Evolutionary conservation across 2,329 filamentous ascomycete species (phyloP), one percentile per base, ranked within the genome.

Genomic region (Scorias spongiosa): DNA sequence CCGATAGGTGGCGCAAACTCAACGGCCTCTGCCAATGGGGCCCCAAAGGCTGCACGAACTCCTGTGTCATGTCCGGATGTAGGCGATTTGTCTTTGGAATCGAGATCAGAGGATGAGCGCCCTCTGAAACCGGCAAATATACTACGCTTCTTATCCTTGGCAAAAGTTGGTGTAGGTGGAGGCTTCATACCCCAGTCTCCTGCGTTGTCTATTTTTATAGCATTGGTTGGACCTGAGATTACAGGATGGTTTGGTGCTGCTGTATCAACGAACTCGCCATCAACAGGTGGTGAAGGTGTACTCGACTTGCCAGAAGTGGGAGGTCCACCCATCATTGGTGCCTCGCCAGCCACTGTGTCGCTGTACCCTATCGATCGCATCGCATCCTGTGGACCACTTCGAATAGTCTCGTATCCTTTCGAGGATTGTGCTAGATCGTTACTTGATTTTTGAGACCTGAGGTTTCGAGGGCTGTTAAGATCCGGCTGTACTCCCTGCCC

Each of bases 181-280:
- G 73, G 60, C 61, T 80, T 91, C 61, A 84, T 85, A n/a, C 87
- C 87, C 86, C 88, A 94, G 5, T 76, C 72, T n/a, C 79, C 75
- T 12, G 78, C 73, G 59, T 95, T 84, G 20, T 88, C 80, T 49
- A 96, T 94, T 14, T 86, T 72, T 41, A 84, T 76, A 12, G 82
- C 80, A 58, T 95, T 91, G 46, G 80, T 88, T 1, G 89, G 88
- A 1, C 71, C 84, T 1, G 89, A 95, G 42, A 95, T 95, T 5
- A 57, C 51, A 5, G 65, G 67, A 48, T 67, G 63, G 11, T 47
- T 41, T 26, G 62, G 15, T 55, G 55, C 42, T 44, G 50, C 43
- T 45, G 53, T 42, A 41, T 53, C 49, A 8, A 45, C 26, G 28
- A 53, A 66, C 49, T 51, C 53, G 46, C 51, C 57, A 43, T 63